Evolutionary conservation across 768 basidiomycete species (phyloP), one percentile per base, ranked within the genome.

Genomic region (Pleurotus cornucopiae): DNA sequence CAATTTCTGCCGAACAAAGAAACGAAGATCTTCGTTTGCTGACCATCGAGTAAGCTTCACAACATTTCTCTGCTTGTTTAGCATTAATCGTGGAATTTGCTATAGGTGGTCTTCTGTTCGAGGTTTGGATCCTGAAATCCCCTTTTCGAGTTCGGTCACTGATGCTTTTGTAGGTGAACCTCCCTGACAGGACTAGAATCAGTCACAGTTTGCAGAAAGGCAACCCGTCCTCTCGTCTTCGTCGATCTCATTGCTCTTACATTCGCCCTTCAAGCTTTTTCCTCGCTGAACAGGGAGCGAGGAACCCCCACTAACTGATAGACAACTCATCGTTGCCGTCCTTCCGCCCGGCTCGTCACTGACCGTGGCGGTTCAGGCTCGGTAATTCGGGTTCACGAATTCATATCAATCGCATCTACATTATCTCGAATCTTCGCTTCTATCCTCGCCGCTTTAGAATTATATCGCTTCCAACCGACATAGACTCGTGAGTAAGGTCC

Each of bases 21-120:
- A 88, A 89, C 74, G 79, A 73, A 71, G 88, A 90, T 77, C 85
- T 90, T 70, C 88, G 88, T 79, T 78, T 88, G 69, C 71, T 89
- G 86, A 85, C 85, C 85, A 82, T 85, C 69, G 82, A 81, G 89
- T 90, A 59, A 62, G 87, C 69, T 14, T 52, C 44, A 52, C 13
- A n/a, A 20, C 18, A 14, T 20, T 48, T 16, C 69, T 21, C 56
- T 59, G 56, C 59, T 57, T 57, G 47, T 49, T 12, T 56, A 55
- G 62, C 52, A 26, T 46, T 55, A 58, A 63, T 26, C 55, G 63
- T 59, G 66, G 48, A 43, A n/a, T 39, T 40, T 21, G 23, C 41
- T 7, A 44, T 41, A 90, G 89, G 88, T 88, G 86, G 87, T 83
- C 84, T 69, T 85, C 84, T 58, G 81, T 90, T 67, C 77, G 88